A percentile compares a stretch with the other conserved stretches of the same genome.
Evolutionary conservation across 1,284 basidiomycete species (phyloP).

Genomic region (Erythrobasidium hasegawianum): DNA sequence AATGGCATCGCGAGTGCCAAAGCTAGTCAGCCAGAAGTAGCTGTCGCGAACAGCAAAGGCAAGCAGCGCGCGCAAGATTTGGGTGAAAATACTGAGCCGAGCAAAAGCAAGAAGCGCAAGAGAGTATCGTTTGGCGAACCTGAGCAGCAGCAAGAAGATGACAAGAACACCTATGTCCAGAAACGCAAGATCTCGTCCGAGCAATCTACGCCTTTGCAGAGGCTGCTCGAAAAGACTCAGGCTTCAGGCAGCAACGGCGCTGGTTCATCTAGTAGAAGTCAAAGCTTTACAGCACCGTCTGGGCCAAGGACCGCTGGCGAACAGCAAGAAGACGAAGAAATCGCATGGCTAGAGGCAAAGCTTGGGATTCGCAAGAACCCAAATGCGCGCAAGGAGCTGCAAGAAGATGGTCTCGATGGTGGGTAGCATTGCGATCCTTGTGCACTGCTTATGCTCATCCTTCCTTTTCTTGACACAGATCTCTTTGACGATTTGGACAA

Average conservation of each 20-base stretch:
- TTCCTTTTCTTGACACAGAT: conserved; percentile 37
- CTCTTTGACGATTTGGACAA: conserved; percentile 55
- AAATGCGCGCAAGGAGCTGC: conserved; percentile 52
- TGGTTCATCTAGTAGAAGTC: conserved; percentile 31
- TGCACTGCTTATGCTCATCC: background rate
- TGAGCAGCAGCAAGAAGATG: conserved; percentile 30
- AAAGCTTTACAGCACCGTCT: conserved; percentile 37
- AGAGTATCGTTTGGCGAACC: background rate
- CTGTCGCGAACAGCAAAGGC: conserved; percentile 37
- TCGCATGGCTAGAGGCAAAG: conserved; percentile 68
- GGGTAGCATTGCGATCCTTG: conserved; percentile 54
- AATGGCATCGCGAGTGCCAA: background rate
- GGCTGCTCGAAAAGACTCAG: conserved; percentile 39
- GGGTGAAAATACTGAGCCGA: background rate
- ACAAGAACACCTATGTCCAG: conserved; percentile 4
- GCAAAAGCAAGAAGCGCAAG: background rate
- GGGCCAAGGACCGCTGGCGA: conserved; percentile 52
- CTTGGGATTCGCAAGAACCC: conserved; percentile 56
- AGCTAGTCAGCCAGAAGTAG: conserved; percentile 47
- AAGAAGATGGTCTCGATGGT: conserved; percentile 58
- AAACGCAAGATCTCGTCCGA: conserved; percentile 22
- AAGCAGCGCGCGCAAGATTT: conserved; percentile 14
- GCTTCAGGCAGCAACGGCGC: conserved; percentile 40
- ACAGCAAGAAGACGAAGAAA: conserved; percentile 69
- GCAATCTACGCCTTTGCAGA: conserved; percentile 37